These are phyloP conservation scores for Haplosporangium sp. DNA, from an alignment of 371 early-diverging fungal genomes.

Conservation along the genomic window DNA sequence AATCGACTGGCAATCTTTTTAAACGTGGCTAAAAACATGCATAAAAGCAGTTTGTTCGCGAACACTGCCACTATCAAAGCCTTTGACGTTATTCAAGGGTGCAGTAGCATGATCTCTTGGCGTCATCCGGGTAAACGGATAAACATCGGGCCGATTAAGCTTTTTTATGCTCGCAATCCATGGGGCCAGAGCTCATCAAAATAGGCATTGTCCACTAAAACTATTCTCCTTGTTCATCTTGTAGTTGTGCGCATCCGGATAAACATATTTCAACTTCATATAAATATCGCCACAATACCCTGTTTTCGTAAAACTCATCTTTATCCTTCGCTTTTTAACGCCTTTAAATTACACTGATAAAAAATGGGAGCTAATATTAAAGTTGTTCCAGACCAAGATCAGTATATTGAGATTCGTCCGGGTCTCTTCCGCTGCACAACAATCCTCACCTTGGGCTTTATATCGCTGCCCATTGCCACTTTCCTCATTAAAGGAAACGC, in stretches of 20 bases:
- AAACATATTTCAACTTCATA: background rate
- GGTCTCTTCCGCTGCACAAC: conserved; percentile 12
- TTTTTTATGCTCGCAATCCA: background rate
- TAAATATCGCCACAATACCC: background rate
- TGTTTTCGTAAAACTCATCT: background rate
- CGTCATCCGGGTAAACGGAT: no score
- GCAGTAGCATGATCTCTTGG: no score
- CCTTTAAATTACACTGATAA: background rate
- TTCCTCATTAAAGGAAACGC: conserved; percentile 34
- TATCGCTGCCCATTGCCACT: conserved; percentile 34
- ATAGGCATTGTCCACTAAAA: background rate
- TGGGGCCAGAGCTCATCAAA: background rate
- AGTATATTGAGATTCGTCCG: conserved; percentile 29
- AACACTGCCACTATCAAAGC: no score
- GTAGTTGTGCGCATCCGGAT: background rate
- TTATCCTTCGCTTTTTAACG: background rate
- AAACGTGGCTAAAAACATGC: no score
- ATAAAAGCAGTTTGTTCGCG: no score
- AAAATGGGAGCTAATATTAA: background rate
- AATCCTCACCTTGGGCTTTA: conserved; percentile 8
- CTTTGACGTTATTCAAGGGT: no score
- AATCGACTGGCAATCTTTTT: no score
- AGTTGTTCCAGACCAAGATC: conserved; percentile 23
- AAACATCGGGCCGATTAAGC: background rate
- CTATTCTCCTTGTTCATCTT: background rate